phyloP scores from a whole-genome alignment of 345 rosid species.

The Syzygium jambos region DNA sequence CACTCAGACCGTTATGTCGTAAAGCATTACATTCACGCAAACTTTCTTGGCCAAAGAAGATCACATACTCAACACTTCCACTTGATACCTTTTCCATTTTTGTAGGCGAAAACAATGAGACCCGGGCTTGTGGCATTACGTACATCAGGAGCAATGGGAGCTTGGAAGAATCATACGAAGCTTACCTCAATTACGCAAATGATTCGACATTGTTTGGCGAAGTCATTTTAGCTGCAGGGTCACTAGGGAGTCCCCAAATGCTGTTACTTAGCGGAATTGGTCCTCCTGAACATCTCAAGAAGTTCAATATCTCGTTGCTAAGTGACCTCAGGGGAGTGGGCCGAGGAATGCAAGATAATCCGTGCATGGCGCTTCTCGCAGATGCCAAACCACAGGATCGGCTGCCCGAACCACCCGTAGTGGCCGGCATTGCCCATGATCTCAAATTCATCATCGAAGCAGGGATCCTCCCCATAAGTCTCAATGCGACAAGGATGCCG shows the following conservation, averaged over 20 bases:
- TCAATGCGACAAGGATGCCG: constrained; percentile 40
- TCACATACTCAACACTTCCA: not conserved
- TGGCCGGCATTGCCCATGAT: constrained; percentile 44
- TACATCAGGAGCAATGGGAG: constrained; percentile 47
- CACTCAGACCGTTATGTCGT: not conserved
- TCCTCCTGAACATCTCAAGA: constrained; percentile 34
- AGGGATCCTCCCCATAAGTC: constrained; percentile 30
- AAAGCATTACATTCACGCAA: not conserved
- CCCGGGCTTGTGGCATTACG: constrained; percentile 37
- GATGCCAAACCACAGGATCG: constrained; percentile 30
- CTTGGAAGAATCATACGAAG: constrained; percentile 30
- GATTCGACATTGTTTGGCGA: constrained; percentile 27
- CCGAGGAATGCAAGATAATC: constrained; percentile 53
- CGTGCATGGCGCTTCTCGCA: constrained; percentile 32
- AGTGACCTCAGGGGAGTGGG: constrained; percentile 39
- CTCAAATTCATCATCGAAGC: constrained; percentile 49
- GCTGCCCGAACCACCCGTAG: constrained; percentile 59
- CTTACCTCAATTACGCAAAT: constrained; percentile 32
- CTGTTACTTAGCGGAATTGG: constrained; percentile 66
- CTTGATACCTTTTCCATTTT: not conserved
- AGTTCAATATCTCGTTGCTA: constrained; percentile 31
- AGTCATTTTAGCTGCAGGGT: constrained; percentile 66
- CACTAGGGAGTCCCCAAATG: constrained; percentile 72
- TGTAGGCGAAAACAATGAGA: constrained; percentile 32
- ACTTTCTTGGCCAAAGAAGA: not conserved